A percentile compares a stretch with the other conserved stretches of the same genome.
Conservation (phyloP, 2,329 filamentous ascomycete genomes). For the Xylaria sp. region DNA sequence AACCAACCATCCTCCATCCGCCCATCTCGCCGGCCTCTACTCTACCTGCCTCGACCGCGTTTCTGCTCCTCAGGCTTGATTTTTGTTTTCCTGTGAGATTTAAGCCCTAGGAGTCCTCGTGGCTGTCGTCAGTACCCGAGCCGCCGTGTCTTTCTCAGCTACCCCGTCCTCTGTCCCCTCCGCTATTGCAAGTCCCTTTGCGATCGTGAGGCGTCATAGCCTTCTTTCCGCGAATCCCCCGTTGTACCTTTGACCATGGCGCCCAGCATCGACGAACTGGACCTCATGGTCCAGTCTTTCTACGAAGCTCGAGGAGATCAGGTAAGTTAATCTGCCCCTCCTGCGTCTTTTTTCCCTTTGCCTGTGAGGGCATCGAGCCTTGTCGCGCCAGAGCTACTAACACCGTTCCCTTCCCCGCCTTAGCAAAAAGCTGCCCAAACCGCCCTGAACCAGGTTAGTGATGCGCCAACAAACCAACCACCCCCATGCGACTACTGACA, state of each 20-base stretch:
- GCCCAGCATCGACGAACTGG: slow-evolving; percentile 88
- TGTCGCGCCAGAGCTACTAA: slow-evolving; percentile 28
- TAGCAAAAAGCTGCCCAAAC: slow-evolving; percentile 97
- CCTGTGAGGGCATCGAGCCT: not conserved
- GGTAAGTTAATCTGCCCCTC: slow-evolving; percentile 57
- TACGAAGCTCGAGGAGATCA: slow-evolving; percentile 95
- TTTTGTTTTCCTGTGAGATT: not conserved
- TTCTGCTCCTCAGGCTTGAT: not conserved
- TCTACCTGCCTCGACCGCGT: slow-evolving; percentile 13
- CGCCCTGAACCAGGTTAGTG: slow-evolving; percentile 84
- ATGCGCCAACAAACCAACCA: slow-evolving; percentile 27
- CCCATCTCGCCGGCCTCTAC: slow-evolving; percentile 12
- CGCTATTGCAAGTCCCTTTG: slow-evolving; percentile 32
- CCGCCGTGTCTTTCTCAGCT: slow-evolving; percentile 1
- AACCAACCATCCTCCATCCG: slow-evolving; percentile 17
- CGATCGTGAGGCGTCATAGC: slow-evolving; percentile 38
- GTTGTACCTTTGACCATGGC: slow-evolving; percentile 55
- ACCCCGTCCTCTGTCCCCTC: slow-evolving; percentile 4
- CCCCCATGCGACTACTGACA: slow-evolving; percentile 36
- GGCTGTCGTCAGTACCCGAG: not conserved
- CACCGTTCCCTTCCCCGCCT: slow-evolving; percentile 40
- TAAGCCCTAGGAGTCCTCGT: not conserved
- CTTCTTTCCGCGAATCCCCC: slow-evolving; percentile 32
- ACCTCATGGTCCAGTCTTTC: slow-evolving; percentile 94
- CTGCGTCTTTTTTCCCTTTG: not conserved